Conservation (phyloP, 306 rosid species). For the Leucaena leucocephala region DNA sequence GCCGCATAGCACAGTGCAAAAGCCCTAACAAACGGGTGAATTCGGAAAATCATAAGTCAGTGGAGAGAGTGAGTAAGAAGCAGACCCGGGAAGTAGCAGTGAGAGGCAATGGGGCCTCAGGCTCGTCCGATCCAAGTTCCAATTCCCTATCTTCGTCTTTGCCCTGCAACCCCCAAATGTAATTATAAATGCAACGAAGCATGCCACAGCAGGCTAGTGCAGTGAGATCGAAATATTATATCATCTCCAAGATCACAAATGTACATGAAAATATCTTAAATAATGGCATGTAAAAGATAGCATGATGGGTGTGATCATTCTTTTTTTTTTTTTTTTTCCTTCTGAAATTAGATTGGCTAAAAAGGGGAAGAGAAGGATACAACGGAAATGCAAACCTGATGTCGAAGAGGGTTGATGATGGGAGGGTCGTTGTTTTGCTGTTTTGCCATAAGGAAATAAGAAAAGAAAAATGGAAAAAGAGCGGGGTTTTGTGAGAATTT, state of each 20-base stretch:
- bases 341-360: neutral
- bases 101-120: constrained; percentile 66
- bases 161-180: constrained; percentile 48
- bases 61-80: neutral
- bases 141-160: constrained; percentile 46
- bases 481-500: constrained; percentile 6
- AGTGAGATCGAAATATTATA: constrained; percentile 21
- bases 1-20: neutral
- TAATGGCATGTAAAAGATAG: neutral
- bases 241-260: neutral
- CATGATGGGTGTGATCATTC: neutral
- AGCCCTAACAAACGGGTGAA: neutral
- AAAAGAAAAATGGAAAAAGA: neutral
- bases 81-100: constrained; percentile 76
- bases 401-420: constrained; percentile 36
- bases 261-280: constrained; percentile 3
- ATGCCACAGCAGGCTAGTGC: neutral
- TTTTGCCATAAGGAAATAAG: constrained; percentile 41
- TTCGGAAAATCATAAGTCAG: neutral
- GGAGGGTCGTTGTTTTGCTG: constrained; percentile 46
- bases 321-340: too few relatives aligned
- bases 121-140: constrained; percentile 59
- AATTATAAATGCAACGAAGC: neutral
- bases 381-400: constrained; percentile 20
- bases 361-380: neutral